phyloP scores from a whole-genome alignment of 495 filamentous ascomycete species.

The Choiromyces venosus region DNA sequence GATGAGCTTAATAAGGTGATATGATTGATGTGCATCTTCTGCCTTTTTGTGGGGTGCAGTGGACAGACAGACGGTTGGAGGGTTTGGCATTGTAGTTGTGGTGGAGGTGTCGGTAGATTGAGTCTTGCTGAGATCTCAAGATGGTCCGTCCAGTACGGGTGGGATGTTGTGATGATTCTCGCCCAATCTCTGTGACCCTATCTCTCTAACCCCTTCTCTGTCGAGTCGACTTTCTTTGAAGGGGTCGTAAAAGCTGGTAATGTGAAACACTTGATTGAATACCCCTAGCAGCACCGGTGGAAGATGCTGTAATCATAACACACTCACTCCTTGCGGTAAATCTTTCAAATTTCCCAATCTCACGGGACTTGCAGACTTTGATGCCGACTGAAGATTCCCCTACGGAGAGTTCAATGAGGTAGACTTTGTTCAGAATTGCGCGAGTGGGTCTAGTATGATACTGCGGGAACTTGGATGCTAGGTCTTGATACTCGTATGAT shows the following conservation, averaged over 20 bases:
- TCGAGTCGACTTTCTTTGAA: neutral
- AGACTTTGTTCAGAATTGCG: neutral
- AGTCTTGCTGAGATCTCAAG: neutral
- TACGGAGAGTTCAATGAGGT: neutral
- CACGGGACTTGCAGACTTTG: constrained; percentile 20
- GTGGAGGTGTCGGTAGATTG: neutral
- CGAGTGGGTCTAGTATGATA: neutral
- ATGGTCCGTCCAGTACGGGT: neutral
- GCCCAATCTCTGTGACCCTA: neutral
- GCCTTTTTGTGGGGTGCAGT: neutral
- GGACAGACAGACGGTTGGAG: no score
- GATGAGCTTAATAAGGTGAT: neutral
- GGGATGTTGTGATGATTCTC: neutral
- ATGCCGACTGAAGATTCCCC: neutral
- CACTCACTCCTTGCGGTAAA: constrained; percentile 31
- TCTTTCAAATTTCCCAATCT: constrained; percentile 37
- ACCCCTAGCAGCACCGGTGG: neutral
- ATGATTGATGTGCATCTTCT: neutral
- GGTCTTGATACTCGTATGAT: neutral
- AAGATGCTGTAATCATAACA: neutral
- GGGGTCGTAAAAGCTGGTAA: neutral
- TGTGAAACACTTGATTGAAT: neutral
- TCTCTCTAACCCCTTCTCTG: neutral
- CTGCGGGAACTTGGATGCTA: constrained; percentile 1
- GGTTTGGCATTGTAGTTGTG: neutral